These are phyloP conservation scores for Macrolepiota dolichaula DNA, from an alignment of 768 basidiomycete species.

Conservation along the genomic window DNA sequence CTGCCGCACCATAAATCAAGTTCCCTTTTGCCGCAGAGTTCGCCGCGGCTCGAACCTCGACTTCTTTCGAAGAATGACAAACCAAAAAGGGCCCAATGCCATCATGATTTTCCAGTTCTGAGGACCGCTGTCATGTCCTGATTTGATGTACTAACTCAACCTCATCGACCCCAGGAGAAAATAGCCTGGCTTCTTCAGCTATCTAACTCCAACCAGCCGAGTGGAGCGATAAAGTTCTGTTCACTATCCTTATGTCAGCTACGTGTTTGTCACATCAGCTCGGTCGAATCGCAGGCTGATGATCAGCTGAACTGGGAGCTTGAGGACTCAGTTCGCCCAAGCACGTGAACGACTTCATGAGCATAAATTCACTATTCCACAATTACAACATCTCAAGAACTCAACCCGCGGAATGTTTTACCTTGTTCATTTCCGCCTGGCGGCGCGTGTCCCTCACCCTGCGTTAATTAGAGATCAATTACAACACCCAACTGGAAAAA, in stretches of 20 bases:
- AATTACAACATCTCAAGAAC: neutral
- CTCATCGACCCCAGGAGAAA: constrained; percentile 2
- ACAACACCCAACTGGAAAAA: neutral
- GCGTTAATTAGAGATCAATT: neutral
- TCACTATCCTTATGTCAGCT: neutral
- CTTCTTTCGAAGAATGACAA: constrained; percentile 28
- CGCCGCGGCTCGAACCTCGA: constrained; percentile 27
- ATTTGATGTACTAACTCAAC: neutral
- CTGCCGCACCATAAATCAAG: constrained; percentile 6
- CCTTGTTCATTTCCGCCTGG: neutral
- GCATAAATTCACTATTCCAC: neutral
- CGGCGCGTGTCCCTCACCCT: neutral
- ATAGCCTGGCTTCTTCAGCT: constrained; percentile 1
- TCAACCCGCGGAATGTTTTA: neutral
- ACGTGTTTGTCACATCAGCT: constrained; percentile 7
- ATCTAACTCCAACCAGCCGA: constrained; percentile 8
- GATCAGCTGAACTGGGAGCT: no score
- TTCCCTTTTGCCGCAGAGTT: constrained; percentile 27
- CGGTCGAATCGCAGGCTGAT: neutral
- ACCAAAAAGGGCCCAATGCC: neutral
- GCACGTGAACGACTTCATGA: constrained; percentile 2
- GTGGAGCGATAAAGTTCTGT: constrained; percentile 12
- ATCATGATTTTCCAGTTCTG: constrained; percentile 8
- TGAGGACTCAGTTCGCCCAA: neutral
- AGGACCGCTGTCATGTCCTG: constrained; percentile 7